Base-by-base conservation (phyloP, 371 early-diverging fungal species). In the Cladochytrium tenue region DNA sequence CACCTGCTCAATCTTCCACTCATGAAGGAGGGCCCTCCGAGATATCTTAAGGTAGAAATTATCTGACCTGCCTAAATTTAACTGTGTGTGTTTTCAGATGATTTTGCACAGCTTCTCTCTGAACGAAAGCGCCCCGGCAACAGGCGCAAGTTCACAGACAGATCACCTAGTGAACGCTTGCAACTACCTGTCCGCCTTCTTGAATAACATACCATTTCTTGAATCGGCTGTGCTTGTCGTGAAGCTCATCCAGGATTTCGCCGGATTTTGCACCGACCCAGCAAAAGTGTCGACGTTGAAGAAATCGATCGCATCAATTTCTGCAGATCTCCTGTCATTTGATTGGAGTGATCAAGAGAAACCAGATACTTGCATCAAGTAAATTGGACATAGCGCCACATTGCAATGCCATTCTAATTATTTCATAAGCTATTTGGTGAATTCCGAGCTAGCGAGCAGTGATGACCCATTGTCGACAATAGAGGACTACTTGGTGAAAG, bases 401-500 rank as follows among this genome's bases (percentile, higher is more conserved):
- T n/a, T n/a, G n/a, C n/a, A n/a, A n/a, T n/a, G n/a, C n/a, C n/a
- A n/a, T n/a, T n/a, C n/a, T n/a, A n/a, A n/a, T n/a, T n/a, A n/a
- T n/a, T n/a, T n/a, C n/a, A n/a, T n/a, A n/a, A n/a, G n/a, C n/a
- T n/a, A n/a, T n/a, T n/a, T n/a, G n/a, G n/a, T n/a, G n/a, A n/a
- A n/a, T n/a, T n/a, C n/a, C n/a, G n/a, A n/a, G n/a, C n/a, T n/a
- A n/a, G n/a, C n/a, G n/a, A n/a, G n/a, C n/a, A n/a, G n/a, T 3
- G 17, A 31, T 13, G n/a, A 53, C 17, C 58, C 67, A 3, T 56
- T 56, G 34, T 36, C 30, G 31, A 32, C 53, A 20, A 33, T 67
- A 5, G 23, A 23, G 17, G 62, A 67, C 4, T 67, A 67, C 50
- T 30, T 62, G 23, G 15, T 26, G 5, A 17, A 26, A 10, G 67